Evolutionary conservation across 768 basidiomycete species (phyloP).

Genomic region (Tylopilus sp.): DNA sequence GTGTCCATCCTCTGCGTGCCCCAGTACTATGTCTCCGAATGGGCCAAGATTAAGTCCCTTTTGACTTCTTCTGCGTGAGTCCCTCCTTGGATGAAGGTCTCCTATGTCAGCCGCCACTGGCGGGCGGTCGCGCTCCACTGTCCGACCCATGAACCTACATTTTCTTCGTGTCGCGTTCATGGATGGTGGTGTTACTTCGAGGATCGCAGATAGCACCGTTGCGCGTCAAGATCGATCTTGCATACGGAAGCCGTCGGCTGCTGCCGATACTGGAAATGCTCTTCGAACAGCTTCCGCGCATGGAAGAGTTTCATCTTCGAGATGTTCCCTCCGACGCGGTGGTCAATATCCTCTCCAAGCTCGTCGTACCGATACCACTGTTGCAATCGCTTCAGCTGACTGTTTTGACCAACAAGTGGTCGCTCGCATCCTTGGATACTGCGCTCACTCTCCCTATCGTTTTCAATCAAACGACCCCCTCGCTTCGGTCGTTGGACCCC

Average conservation of each 20-base stretch:
- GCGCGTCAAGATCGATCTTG: background rate
- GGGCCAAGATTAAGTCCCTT: background rate
- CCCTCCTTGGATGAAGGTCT: background rate
- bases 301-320: slow-evolving; percentile 2
- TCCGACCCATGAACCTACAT: background rate
- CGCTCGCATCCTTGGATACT: background rate
- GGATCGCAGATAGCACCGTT: background rate
- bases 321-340: background rate
- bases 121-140: background rate
- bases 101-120: background rate
- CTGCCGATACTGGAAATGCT: background rate
- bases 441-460: background rate
- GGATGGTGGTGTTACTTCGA: slow-evolving; percentile 1
- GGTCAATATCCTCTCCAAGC: background rate
- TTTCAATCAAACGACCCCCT: background rate
- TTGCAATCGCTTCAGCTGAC: slow-evolving; percentile 3
- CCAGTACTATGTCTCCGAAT: background rate
- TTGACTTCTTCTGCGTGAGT: background rate
- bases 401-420: background rate
- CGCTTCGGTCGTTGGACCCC: background rate
- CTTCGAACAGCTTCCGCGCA: background rate
- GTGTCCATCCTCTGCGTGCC: background rate
- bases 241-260: background rate
- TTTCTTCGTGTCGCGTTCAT: background rate
- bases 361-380: background rate